phyloP scores from a whole-genome alignment of 176 grass and related monocot species.

The Areca catechu region DNA sequence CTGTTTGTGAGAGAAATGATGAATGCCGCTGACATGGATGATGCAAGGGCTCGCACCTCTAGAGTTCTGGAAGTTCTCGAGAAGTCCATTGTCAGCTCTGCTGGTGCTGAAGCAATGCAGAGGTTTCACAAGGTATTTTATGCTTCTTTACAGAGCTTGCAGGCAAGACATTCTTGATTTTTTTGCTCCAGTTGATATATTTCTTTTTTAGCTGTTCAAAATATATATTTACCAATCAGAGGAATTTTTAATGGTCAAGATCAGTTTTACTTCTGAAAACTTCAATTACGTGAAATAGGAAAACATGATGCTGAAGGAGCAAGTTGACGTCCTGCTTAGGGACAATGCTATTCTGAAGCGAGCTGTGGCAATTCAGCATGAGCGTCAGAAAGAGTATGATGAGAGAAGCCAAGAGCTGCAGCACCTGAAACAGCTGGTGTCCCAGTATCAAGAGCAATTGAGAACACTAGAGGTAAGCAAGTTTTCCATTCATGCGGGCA shows the following conservation, averaged over 20 bases:
- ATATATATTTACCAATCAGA: too few relatives aligned
- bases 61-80: conserved; percentile 65
- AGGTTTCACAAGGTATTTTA: conserved; percentile 52
- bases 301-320: conserved; percentile 74
- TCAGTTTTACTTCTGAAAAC: background rate
- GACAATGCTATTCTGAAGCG: conserved; percentile 69
- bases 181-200: too few relatives aligned
- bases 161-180: too few relatives aligned
- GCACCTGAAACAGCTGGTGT: conserved; percentile 62
- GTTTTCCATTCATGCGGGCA: background rate
- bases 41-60: conserved; percentile 53
- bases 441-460: conserved; percentile 79
- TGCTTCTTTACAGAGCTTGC: background rate
- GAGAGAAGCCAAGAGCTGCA: conserved; percentile 49
- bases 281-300: conserved; percentile 33
- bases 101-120: conserved; percentile 34
- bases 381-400: conserved; percentile 65
- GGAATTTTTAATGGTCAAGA: too few relatives aligned
- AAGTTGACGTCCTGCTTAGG: conserved; percentile 37
- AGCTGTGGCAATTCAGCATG: conserved; percentile 78
- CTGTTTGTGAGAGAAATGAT: conserved; percentile 76
- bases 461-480: conserved; percentile 59
- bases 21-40: conserved; percentile 47
- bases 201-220: too few relatives aligned
- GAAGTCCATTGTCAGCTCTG: conserved; percentile 41